These are phyloP conservation scores for Lactuca sativa DNA, from an alignment of 129 eudicot genomes.

Conservation along the genomic window DNA sequence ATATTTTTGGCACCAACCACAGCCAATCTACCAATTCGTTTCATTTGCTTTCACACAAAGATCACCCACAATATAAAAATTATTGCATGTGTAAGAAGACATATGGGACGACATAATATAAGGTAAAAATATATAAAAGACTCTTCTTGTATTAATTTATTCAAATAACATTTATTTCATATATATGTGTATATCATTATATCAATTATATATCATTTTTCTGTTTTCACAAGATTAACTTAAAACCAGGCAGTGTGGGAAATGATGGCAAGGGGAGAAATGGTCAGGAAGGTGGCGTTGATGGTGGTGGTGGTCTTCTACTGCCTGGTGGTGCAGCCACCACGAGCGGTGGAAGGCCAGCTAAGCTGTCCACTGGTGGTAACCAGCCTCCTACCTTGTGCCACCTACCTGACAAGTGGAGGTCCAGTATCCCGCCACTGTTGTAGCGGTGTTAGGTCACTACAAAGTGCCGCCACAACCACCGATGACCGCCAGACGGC, in stretches of 20 bases:
- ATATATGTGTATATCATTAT: too few relatives aligned
- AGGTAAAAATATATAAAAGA: background rate
- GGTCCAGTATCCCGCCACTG: constrained; percentile 27
- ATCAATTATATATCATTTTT: background rate
- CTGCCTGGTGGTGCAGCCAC: constrained; percentile 15
- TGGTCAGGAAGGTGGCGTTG: constrained; percentile 8
- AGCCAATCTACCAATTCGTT: background rate
- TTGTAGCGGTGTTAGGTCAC: constrained; percentile 32
- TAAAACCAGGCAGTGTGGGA: background rate
- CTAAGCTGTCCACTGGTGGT: constrained; percentile 25
- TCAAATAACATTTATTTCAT: too few relatives aligned
- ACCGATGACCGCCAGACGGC: constrained; percentile 32
- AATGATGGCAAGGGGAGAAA: constrained; percentile 15
- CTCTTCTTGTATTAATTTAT: background rate
- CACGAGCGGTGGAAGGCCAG: constrained; percentile 5
- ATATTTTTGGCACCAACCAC: background rate
- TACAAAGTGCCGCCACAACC: constrained; percentile 26
- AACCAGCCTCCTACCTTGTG: constrained; percentile 20
- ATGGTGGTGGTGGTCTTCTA: constrained; percentile 8
- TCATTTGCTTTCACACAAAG: constrained; percentile 20
- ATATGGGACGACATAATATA: background rate
- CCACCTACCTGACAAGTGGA: constrained; percentile 22
- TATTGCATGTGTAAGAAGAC: background rate
- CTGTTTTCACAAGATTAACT: background rate
- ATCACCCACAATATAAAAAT: constrained; percentile 8